Evolutionary conservation across 140 eudicot species (phyloP), one percentile per base, ranked within the genome.

Genomic region (Oenanthe javanica): DNA sequence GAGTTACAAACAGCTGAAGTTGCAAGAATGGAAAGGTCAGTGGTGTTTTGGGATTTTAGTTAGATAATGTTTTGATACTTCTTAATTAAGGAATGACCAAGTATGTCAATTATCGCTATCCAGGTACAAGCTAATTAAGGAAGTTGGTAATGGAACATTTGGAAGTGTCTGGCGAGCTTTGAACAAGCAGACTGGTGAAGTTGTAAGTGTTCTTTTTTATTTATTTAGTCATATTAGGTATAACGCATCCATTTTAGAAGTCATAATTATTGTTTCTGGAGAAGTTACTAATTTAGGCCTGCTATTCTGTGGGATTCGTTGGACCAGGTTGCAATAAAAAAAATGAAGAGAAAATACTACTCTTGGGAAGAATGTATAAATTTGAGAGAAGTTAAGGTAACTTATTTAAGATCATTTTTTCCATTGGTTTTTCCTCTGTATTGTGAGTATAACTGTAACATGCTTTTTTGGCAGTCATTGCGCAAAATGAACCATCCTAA

Each of bases 331-430:
- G 98, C 97, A 46, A 86, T 93, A 36, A 93, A 93, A 84, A 91
- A 89, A 85, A 88, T 93, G 98, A 93, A 93, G 89, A 91, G 87
- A 79, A 93, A 93, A 43, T 93, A 91, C 85, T 91, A 86, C 87
- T 88, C 97, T 0, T 93, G 98, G 98, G 98, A 93, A 86, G 97
- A 93, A 84, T 96, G 99, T 88, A 87, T 96, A 69, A 96, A 89
- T 82, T 77, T 96, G 83, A 91, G 99, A 96, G 99, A 96, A 96
- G 99, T 96, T 46, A 96, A 96, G 98, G 99, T 93, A 88, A 80
- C 64, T 59, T 43, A 21, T 31, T 64, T 61, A 61, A 50, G 42
- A 10, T 16, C 67, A 14, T 36, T 31, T 52, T 46, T 55, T 69
- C 57, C 1, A 25, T 70, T 46, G 40, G 2, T 10, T 66, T 42